phyloP scores from a whole-genome alignment of 2,329 filamentous ascomycete species.

The Paracoccidioides brasiliensis region DNA sequence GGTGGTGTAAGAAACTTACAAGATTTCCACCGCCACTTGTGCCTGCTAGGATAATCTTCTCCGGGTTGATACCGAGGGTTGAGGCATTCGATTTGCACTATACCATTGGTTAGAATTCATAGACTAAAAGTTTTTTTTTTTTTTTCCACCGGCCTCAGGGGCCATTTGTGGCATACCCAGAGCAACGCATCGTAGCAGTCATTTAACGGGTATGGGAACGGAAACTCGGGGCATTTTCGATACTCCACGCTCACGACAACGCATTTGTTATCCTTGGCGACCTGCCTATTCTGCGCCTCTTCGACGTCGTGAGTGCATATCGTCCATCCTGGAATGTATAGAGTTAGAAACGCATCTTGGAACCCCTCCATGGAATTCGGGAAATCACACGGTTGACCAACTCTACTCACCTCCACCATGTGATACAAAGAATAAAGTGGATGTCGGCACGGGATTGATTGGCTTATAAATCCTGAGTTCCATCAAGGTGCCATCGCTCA shows the following conservation, averaged over 20 bases:
- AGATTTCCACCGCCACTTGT: neutral
- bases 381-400: neutral
- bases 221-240: neutral
- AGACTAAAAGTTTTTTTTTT: too few relatives aligned
- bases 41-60: neutral
- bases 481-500: neutral
- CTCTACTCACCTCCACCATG: neutral
- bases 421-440: neutral
- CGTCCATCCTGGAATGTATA: neutral
- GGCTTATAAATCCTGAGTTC: constrained; percentile 3
- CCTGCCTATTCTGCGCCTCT: neutral
- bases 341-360: neutral
- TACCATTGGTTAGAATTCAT: neutral
- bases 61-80: neutral
- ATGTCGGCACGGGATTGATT: neutral
- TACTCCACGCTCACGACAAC: constrained; percentile 2
- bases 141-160: too few relatives aligned
- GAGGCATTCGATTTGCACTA: constrained; percentile 1
- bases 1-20: neutral
- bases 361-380: neutral
- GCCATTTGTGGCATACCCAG: neutral
- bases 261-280: neutral
- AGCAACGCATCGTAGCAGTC: constrained; percentile 1
- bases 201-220: neutral
- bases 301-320: neutral